Evolutionary conservation across 306 rosid species (phyloP).

Genomic region (Vigna angularis): DNA sequence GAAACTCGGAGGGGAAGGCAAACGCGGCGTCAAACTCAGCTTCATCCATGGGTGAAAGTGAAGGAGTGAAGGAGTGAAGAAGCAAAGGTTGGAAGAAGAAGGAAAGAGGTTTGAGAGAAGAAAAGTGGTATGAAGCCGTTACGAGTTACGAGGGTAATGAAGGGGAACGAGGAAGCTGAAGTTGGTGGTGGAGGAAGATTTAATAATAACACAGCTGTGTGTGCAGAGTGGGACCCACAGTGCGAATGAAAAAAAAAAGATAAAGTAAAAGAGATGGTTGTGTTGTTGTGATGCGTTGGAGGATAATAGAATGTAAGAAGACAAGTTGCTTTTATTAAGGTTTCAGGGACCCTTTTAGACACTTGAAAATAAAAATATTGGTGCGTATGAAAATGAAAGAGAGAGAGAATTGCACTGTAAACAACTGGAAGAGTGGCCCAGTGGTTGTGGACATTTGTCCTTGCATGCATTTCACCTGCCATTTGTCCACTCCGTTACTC

Average conservation of each 20-base stretch:
- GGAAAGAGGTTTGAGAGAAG: background rate
- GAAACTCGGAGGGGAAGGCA: constrained; percentile 72
- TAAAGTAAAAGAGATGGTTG: background rate
- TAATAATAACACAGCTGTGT: constrained; percentile 60
- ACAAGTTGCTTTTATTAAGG: constrained; percentile 89
- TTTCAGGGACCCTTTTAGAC: constrained; percentile 63
- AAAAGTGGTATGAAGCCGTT: constrained; percentile 25
- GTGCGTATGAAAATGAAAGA: background rate
- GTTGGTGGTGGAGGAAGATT: constrained; percentile 64
- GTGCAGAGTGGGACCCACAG: constrained; percentile 56
- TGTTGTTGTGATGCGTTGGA: constrained; percentile 5
- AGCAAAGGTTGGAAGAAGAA: background rate
- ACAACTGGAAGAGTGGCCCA: constrained; percentile 65
- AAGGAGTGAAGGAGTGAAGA: background rate
- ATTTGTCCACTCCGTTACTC: constrained; percentile 14
- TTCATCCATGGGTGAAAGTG: constrained; percentile 26
- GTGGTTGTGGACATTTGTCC: constrained; percentile 70
- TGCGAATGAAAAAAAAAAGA: constrained; percentile 7
- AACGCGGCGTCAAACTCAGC: constrained; percentile 42
- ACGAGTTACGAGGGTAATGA: constrained; percentile 23
- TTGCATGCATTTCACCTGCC: constrained; percentile 52
- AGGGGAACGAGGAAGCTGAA: constrained; percentile 19
- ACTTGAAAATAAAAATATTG: constrained; percentile 47
- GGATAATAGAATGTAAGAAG: constrained; percentile 66
- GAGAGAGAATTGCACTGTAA: constrained; percentile 39